Conservation (phyloP, 768 basidiomycete genomes). For the Chalciporus sphaerocephalus region DNA sequence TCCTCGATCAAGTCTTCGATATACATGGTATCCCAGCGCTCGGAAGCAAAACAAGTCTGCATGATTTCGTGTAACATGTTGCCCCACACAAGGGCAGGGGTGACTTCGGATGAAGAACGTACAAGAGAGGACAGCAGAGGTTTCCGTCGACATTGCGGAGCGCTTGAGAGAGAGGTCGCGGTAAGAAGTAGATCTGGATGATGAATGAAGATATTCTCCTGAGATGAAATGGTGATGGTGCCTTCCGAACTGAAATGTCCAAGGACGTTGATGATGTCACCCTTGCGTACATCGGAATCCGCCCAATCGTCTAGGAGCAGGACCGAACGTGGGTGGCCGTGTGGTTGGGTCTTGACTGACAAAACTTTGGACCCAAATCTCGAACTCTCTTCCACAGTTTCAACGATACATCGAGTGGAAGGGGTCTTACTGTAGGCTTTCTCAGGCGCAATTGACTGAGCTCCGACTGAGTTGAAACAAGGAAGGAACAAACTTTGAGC, state of each 20-base stretch:
- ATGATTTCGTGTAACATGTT: slow-evolving; percentile 91
- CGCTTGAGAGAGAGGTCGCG: slow-evolving; percentile 81
- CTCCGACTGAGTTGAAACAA: slow-evolving; percentile 5
- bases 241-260: slow-evolving; percentile 41
- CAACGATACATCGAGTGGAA: slow-evolving; percentile 56
- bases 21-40: slow-evolving; percentile 60
- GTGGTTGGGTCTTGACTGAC: slow-evolving; percentile 41
- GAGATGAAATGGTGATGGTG: slow-evolving; percentile 56
- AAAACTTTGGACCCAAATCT: slow-evolving; percentile 36
- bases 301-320: slow-evolving; percentile 78
- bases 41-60: slow-evolving; percentile 66
- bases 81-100: slow-evolving; percentile 80
- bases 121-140: slow-evolving; percentile 72
- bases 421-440: slow-evolving; percentile 29
- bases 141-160: slow-evolving; percentile 79
- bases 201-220: slow-evolving; percentile 69
- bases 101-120: slow-evolving; percentile 53
- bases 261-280: slow-evolving; percentile 79
- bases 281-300: slow-evolving; percentile 53
- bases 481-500: background rate
- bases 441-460: slow-evolving; percentile 15
- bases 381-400: slow-evolving; percentile 38
- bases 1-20: slow-evolving; percentile 58
- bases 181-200: slow-evolving; percentile 93
- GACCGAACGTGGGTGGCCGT: slow-evolving; percentile 43